Conservation (phyloP, 768 basidiomycete genomes). For the Tulasnella calospora region DNA sequence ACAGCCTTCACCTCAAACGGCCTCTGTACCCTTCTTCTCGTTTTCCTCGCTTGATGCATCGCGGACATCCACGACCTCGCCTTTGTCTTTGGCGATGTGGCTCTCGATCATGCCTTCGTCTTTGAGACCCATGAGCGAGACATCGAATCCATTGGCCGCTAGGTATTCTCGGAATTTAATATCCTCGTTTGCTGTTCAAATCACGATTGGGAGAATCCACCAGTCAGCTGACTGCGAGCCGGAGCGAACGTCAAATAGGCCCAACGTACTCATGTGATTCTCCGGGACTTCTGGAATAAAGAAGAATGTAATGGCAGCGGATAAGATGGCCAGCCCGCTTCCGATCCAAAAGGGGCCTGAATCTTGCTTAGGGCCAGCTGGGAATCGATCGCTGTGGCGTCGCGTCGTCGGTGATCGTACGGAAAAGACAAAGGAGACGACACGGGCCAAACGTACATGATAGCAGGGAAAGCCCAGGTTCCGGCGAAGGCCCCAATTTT, state of each 20-base stretch:
- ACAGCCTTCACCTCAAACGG: not conserved
- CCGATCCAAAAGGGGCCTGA: constrained; percentile 85
- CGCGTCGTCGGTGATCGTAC: not conserved
- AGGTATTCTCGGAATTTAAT: constrained; percentile 79
- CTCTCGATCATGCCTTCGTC: not conserved
- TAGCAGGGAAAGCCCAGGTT: constrained; percentile 28
- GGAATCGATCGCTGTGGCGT: constrained; percentile 13
- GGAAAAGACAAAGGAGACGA: not conserved
- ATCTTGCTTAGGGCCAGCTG: constrained; percentile 51
- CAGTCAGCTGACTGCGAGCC: not conserved
- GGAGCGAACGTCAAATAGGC: not conserved
- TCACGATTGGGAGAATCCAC: not conserved
- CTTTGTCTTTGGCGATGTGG: not conserved
- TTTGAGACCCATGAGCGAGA: constrained; percentile 56
- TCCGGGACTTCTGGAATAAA: constrained; percentile 70
- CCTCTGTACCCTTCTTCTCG: not conserved
- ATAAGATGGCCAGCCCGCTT: constrained; percentile 73
- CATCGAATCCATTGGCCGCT: constrained; percentile 72
- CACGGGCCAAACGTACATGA: constrained; percentile 6
- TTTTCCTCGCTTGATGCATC: not conserved
- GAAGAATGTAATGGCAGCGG: constrained; percentile 65
- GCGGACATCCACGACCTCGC: not conserved
- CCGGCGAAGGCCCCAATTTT: constrained; percentile 81
- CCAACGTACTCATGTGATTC: constrained; percentile 40
- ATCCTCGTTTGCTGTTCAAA: constrained; percentile 11